These are phyloP conservation scores for Arabis hirsuta DNA, from an alignment of 345 rosid species.

Conservation along the genomic window DNA sequence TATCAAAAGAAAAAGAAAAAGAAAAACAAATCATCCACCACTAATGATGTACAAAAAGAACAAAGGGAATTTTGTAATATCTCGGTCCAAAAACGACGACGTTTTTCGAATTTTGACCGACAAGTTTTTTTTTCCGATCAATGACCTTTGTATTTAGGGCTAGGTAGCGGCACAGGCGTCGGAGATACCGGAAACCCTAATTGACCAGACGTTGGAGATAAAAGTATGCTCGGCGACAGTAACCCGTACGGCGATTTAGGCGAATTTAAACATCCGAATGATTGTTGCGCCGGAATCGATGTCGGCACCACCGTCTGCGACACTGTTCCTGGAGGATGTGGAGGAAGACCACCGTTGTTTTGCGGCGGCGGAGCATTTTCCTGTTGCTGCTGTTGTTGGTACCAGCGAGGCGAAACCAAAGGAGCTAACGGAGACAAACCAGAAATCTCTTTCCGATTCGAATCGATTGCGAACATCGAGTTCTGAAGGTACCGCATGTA, in stretches of 20 bases:
- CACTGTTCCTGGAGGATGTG: constrained; percentile 28
- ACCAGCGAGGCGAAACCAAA: constrained; percentile 71
- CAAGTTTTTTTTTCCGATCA: constrained; percentile 39
- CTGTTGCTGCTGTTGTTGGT: constrained; percentile 43
- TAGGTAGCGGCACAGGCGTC: constrained; percentile 71
- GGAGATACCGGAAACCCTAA: constrained; percentile 71
- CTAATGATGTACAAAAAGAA: constrained; percentile 49
- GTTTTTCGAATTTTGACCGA: constrained; percentile 22
- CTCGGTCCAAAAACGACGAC: constrained; percentile 30
- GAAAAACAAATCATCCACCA: constrained; percentile 33
- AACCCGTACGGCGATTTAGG: constrained; percentile 68
- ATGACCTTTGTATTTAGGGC: constrained; percentile 68
- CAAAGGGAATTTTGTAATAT: constrained; percentile 34
- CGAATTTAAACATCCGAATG: constrained; percentile 82
- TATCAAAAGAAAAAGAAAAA: constrained; percentile 7
- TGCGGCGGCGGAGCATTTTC: constrained; percentile 37
- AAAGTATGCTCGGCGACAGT: constrained; percentile 63
- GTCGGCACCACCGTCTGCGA: constrained; percentile 44
- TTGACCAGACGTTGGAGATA: constrained; percentile 67
- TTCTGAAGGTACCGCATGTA: constrained; percentile 74
- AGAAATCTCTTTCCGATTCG: constrained; percentile 54
- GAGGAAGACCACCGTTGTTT: constrained; percentile 33
- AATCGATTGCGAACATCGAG: constrained; percentile 53
- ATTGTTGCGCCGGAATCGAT: constrained; percentile 54
- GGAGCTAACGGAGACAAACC: constrained; percentile 75